Base-by-base conservation (phyloP, 768 basidiomycete species). In the Serendipita sp. region DNA sequence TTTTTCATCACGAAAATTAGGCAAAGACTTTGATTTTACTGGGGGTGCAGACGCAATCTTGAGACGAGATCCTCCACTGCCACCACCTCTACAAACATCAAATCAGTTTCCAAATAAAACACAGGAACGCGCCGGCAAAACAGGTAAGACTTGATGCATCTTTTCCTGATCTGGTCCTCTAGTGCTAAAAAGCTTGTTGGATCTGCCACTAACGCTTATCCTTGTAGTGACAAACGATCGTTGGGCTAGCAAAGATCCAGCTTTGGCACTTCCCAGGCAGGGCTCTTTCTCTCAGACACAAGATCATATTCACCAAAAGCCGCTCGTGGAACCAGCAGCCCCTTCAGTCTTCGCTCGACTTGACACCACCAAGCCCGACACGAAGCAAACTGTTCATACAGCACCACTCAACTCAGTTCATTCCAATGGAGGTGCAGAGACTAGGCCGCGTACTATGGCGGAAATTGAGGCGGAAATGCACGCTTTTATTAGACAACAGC, bases 11-110 rank as follows among this genome's bases (percentile, higher is more conserved):
- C 68, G 60, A 62, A 63, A 68, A 30, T 47, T 72, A 93, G 92
- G 89, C 73, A 89, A 85, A 72, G 92, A 95, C 75, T 96, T 95
- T 72, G 90, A 95, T 77, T 96, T 94, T 74, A 77, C 28, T 36
- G 56, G 16, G 16, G n/a, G 28, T 60, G 10, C 36, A n/a, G 34
- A 60, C 35, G 48, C 85, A 18, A 79, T 75, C 62, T 78, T 76
- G 52, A 41, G 41, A 13, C 41, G 13, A 41, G 41, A 41, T 41
- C 41, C 41, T 41, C 41, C 41, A 41, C 41, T 41, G 13, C 41
- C 41, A 13, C 41, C 41, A 41, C 41, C 13, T 13, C 41, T 41
- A 13, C 41, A 41, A 5, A 41, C 41, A 5, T 5, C 41, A 41
- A 41, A 41, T 13, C 41, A 41, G 13, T 13, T 13, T 41, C 5